Evolutionary conservation across 192 early-diverging fungal genomes (phyloP), one percentile per base, ranked within the genome.

Genomic region (Entophlyctis luteolus): DNA sequence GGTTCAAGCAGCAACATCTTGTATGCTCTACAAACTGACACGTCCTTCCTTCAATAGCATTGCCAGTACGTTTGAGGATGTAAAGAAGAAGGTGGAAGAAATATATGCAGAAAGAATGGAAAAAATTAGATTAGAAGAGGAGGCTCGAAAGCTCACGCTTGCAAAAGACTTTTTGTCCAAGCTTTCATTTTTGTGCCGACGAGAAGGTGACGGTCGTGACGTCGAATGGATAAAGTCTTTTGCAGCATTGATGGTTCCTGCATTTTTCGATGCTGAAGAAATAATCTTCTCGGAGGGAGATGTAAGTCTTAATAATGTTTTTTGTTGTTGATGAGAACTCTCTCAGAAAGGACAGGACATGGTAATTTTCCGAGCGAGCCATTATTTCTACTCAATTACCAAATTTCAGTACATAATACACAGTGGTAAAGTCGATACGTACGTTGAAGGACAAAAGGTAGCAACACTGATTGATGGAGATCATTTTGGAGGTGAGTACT

Each of bases 71-170:
- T 75, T 68, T 35, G 57, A 74, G 2, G 79, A 81, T 52, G 71
- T 81, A 38, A 59, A 55, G 20, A 31, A 68, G 4, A 37, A 48
- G 42, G 73, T 81, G 16, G 36, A 72, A 12, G 20, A 46, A 36
- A 70, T 81, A 14, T 81, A 81, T 46, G 32, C 70, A 27, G 77
- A 79, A 57, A 18, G 79, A 48, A 71, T 81, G 77, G 48, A 55
- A 18, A 78, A 76, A 65, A 60, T 79, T n/a, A 35, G 46, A 32
- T 62, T 57, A 33, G 79, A 81, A 37, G 72, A 79, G 42, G 68
- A 73, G 20, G 4, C 35, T 12, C 38, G 69, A 16, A 59, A 62
- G 45, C 1, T 52, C 8, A 10, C 28, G 0, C 49, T 54, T n/a
- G 63, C 63, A 1, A 34, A 70, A 35, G 28, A 32, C 4, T 16